Percentiles rank a stretch among this genome's conserved stretches.
Evolutionary conservation across 2,329 filamentous ascomycete genomes (phyloP).

Genomic region (Cladosporium sp.): DNA sequence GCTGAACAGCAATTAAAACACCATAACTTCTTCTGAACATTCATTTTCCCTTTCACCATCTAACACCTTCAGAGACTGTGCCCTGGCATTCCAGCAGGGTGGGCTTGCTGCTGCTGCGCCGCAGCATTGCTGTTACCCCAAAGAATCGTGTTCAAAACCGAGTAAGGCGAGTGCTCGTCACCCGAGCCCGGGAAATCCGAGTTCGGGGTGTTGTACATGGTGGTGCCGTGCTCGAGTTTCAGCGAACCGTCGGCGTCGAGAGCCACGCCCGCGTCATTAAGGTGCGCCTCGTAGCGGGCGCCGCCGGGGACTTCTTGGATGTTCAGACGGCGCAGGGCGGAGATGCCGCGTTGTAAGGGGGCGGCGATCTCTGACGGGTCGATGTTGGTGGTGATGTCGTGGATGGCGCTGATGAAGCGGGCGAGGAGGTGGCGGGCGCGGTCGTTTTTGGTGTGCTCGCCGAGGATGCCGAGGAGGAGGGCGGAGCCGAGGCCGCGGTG

Average conservation of each 20-base stretch:
- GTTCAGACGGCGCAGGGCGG: constrained; percentile 42
- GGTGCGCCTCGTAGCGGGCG: constrained; percentile 4
- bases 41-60: too few species aligned
- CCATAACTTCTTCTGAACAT: too few species aligned
- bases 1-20: too few species aligned
- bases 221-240: constrained; percentile 22
- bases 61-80: too few species aligned
- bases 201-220: constrained; percentile 25
- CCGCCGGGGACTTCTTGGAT: constrained; percentile 8
- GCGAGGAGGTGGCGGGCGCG: constrained; percentile 42
- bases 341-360: constrained; percentile 45
- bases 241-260: constrained; percentile 16
- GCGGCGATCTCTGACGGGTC: constrained; percentile 46
- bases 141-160: constrained; percentile 46
- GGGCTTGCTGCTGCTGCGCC: background rate
- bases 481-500: constrained; percentile 39
- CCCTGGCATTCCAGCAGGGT: too few species aligned
- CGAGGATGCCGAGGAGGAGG: constrained; percentile 35
- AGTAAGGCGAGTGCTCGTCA: constrained; percentile 44
- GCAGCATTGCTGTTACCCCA: constrained; percentile 3
- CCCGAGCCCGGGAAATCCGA: constrained; percentile 26
- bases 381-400: constrained; percentile 44
- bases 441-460: constrained; percentile 45
- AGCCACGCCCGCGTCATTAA: constrained; percentile 14
- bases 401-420: constrained; percentile 44